Evolutionary conservation across 148 eudicot species (phyloP), one percentile per base, ranked within the genome.

Genomic region (Rhododendron henanense): DNA sequence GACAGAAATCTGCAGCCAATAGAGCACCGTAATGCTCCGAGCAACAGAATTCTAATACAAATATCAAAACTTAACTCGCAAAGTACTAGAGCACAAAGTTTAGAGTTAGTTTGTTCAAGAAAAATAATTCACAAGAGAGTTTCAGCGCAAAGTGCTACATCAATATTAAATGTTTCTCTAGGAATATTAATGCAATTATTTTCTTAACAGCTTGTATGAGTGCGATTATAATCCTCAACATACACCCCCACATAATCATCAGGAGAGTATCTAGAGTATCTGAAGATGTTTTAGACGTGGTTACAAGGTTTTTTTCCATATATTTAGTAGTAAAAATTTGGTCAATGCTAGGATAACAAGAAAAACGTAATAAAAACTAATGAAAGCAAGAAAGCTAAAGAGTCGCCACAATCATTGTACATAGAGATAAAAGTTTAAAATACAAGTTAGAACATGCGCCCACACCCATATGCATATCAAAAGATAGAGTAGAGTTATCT

Each of bases 1-100:
- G 94, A 94, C 63, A 96, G 86, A 87, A 96, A 85, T 91, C 99
- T 96, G 96, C 88, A 92, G 84, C 59, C 55, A 61, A 83, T 41
- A 74, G 86, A 83, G 50, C 78, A 44, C 78, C 48, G 57, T n/a
- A 50, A 28, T 50, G 31, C 23, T 84, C 44, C 79, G 33, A 59
- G 77, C 18, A 71, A 74, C 55, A 21, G 67, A 65, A n/a, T 25
- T 25, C 31, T 78, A 73, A n/a, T 51, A 55, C 15, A 3, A 25
- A 33, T 1, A 44, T 14, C 0, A 7, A 63, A 15, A 18, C 53
- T 57, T 19, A 41, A 31, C 4, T 19, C 31, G 18, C 33, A 57
- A 5, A 80, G 39, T 14, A 31, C 55, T 55, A 83, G 78, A 31
- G 85, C 51, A 76, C 25, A 84, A 23, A 25, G 31, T 71, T 83